Base-by-base conservation (phyloP, 1,284 basidiomycete genomes). In the Irpex sp. region DNA sequence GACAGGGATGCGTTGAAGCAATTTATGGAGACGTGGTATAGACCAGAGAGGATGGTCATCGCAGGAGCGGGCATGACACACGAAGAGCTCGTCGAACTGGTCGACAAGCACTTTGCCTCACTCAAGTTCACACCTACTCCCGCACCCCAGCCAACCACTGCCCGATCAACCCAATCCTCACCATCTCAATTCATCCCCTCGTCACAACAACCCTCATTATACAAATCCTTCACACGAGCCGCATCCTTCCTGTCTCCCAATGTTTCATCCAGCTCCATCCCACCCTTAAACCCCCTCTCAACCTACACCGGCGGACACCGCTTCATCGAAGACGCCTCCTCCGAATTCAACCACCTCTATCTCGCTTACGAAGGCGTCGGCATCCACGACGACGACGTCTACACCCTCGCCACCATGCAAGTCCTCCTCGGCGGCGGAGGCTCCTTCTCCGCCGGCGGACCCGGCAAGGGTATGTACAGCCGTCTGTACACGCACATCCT, bases 381-480 rank as follows among this genome's bases (percentile, higher is more conserved):
- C 8, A 94, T 98, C 55, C 88, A 93, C 72, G 94, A 98, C 67
- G 87, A 92, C 21, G 96, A 98, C 75, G 92, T 99, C 56, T 99
- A 96, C 73, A 85, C 94, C 5, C 83, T 98, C 12, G 96, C 97
- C 28, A 95, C 93, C 0, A 90, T 99, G 76, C 96, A 99, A 74
- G 91, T 96, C 51, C 83, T 98, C 37, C 86, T 99, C 10, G 96
- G 96, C 39, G 96, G 96, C 3, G 96, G 96, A 8, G 95, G 95
- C 35, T 91, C 87, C 73, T 98, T 98, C 81, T 96, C 93, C 47
- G 96, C 96, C 18, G 93, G 94, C 66, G 96, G 96, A 2, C 96
- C 96, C 1, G 96, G 96, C 51, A 99, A 99, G 79, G 97, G 96
- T 69, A 98, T 99, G 95, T 98, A 98, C 80, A 95, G 94, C 45